Conservation (phyloP, 345 rosid genomes). For the Cardiospermum halicacabum region DNA sequence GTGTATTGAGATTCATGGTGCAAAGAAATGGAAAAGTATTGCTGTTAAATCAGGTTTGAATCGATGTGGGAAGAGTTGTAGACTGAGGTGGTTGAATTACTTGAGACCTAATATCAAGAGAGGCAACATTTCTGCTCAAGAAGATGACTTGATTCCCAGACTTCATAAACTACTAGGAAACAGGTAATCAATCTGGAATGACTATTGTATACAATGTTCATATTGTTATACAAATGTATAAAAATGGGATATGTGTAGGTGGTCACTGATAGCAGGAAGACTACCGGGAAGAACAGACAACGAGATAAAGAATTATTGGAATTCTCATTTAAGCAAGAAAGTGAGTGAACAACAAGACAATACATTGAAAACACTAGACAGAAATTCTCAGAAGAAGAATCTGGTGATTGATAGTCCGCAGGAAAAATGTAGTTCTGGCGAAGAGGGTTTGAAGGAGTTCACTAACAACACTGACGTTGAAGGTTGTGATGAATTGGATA, state of each 20-base stretch:
- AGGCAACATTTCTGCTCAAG: constrained; percentile 58
- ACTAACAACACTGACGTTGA: constrained; percentile 21
- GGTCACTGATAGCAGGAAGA: constrained; percentile 70
- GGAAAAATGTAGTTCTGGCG: too few relatives aligned
- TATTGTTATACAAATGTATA: too few relatives aligned
- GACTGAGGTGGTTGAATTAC: constrained; percentile 63
- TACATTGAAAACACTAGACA: not conserved
- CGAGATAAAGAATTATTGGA: constrained; percentile 70
- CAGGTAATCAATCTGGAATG: constrained; percentile 25
- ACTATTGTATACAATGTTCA: too few relatives aligned
- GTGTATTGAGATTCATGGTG: constrained; percentile 47
- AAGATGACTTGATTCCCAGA: constrained; percentile 53
- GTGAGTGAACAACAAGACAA: constrained; percentile 28
- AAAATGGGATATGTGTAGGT: constrained; percentile 36
- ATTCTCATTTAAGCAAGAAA: constrained; percentile 65
- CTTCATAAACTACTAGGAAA: constrained; percentile 58
- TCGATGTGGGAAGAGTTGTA: constrained; percentile 60
- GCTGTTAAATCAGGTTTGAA: constrained; percentile 52
- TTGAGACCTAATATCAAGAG: constrained; percentile 59
- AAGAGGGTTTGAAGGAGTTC: constrained; percentile 2
- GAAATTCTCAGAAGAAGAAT: not conserved
- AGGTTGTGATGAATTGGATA: constrained; percentile 29
- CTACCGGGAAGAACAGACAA: constrained; percentile 71
- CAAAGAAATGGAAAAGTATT: constrained; percentile 51
- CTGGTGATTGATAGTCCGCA: too few relatives aligned